Conservation (phyloP, 805 yeast genomes). For the Torulaspora franciscae region DNA sequence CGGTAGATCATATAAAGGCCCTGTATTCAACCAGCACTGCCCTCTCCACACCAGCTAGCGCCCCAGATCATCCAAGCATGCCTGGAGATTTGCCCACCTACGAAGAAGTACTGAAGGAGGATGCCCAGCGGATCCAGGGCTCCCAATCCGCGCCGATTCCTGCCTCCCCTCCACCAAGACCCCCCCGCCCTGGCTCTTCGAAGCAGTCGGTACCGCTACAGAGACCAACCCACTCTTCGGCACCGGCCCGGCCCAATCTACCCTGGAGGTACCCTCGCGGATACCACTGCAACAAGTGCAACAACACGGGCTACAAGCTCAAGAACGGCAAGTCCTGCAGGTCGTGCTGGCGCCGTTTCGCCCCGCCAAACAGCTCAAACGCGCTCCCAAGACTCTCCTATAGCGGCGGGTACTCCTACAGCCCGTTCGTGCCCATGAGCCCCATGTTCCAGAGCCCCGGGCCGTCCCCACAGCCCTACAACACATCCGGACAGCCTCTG, state of each 20-base stretch:
- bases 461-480: constrained; percentile 26
- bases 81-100: constrained; percentile 41
- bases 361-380: constrained; percentile 37
- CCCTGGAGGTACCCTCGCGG: constrained; percentile 67
- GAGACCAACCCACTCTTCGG: constrained; percentile 1
- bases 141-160: constrained; percentile 4
- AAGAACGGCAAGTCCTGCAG: constrained; percentile 64
- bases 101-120: constrained; percentile 38
- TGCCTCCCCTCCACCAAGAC: constrained; percentile 5
- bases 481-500: constrained; percentile 27
- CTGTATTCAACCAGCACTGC: not conserved
- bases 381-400: constrained; percentile 13
- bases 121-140: constrained; percentile 8
- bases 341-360: constrained; percentile 64
- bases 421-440: not conserved
- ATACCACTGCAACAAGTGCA: constrained; percentile 61
- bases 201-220: constrained; percentile 11
- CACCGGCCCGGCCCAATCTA: constrained; percentile 26
- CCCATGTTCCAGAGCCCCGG: constrained; percentile 5
- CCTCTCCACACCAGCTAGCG: not conserved
- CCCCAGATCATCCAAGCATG: not conserved
- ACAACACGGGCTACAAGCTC: constrained; percentile 61
- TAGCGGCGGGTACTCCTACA: constrained; percentile 8
- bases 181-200: constrained; percentile 14
- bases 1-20: not conserved